Evolutionary conservation across 805 yeast species (phyloP), one percentile per base, ranked within the genome.

Genomic region (Lipomyces sp.): DNA sequence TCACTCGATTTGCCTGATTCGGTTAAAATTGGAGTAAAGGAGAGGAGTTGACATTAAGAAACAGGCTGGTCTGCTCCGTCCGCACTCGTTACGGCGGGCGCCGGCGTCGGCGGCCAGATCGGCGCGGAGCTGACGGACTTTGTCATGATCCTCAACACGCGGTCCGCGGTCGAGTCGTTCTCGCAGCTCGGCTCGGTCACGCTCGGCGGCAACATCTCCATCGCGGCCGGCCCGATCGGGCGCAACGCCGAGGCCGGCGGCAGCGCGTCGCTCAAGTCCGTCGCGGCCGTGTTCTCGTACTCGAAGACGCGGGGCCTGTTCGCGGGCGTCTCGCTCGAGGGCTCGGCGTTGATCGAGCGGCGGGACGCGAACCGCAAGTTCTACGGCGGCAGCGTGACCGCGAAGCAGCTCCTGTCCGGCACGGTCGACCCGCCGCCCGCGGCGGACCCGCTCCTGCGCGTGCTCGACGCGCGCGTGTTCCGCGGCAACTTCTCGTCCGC

Each of bases 181-280:
- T 88, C 97, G 13, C 96, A 89, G 67, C 79, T 84, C 58, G 98
- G 98, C 3, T 86, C 96, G 16, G 81, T 91, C 53, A 93, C 98
- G 1, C 75, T 91, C 43, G 98, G 98, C 62, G 96, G 97, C 57
- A 91, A 91, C 64, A 77, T 91, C 24, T 88, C 96, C 18, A 83
- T 91, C 32, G 96, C 98, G 13, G 98, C 97, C 1, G 98, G 98
- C 38, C 98, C 98, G 1, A 72, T 93, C 59, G 98, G 98, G 48
- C 81, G 98, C 70, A 89, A 86, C 62, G 98, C 97, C 2, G 98
- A 91, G 70, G 97, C 95, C 43, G 95, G 95, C 16, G 98, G 96
- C 19, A 79, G 95, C 24, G 98, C 97, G 1, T 87, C 96, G 3
- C 69, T 88, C 49, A 84, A 83, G 61, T 76, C 84, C 46, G 93